Percentiles rank a stretch among this genome's conserved stretches.
Conservation (phyloP, 2,329 filamentous ascomycete genomes). For the Sporothrix phasma region DNA sequence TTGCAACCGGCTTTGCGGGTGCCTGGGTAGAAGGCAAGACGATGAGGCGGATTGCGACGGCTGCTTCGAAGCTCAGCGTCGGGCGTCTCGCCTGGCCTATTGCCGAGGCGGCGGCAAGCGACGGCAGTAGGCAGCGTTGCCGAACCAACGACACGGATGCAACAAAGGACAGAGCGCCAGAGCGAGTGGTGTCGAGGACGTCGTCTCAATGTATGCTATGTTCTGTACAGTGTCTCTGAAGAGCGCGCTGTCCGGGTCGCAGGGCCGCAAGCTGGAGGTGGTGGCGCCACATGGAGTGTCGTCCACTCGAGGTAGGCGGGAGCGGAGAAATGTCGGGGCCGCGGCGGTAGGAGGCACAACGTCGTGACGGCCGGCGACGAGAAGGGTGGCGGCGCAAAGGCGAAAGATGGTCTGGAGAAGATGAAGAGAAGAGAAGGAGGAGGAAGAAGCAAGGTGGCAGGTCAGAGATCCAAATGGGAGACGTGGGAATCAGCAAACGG, state of each 20-base stretch:
- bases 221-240: neutral
- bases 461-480: neutral
- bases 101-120: conserved; percentile 2
- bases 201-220: neutral
- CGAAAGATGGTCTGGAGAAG: neutral
- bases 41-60: neutral
- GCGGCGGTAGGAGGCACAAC: neutral
- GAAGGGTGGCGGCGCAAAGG: neutral
- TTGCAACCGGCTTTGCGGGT: too few relatives aligned
- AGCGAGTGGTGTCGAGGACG: neutral
- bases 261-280: neutral
- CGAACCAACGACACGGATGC: neutral
- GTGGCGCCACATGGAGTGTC: neutral
- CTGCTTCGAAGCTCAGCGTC: too few relatives aligned
- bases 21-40: neutral
- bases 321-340: neutral
- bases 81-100: neutral
- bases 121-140: neutral
- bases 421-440: neutral
- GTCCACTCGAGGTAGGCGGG: neutral
- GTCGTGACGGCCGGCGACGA: neutral
- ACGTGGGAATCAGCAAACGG: conserved; percentile 1
- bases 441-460: neutral
- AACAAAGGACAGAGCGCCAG: neutral
- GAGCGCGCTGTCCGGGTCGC: neutral